Evolutionary conservation across 1,284 basidiomycete species (phyloP).

Genomic region (Fistulina hepatica): DNA sequence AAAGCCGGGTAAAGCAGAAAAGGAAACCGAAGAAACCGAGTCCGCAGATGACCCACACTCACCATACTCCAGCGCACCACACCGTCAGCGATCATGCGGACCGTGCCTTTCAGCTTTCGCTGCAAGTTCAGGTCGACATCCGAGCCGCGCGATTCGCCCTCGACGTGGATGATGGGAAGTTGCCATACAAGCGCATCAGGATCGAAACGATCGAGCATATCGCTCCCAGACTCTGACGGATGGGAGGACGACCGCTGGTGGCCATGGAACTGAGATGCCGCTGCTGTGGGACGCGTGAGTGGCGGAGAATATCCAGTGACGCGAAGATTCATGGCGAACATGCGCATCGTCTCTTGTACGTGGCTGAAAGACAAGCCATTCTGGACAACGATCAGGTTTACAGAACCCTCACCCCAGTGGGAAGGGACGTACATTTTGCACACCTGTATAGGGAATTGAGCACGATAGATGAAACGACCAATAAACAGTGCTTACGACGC

Average conservation of each 20-base stretch:
- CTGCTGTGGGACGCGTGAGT: conserved; percentile 19
- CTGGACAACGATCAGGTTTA: conserved; percentile 16
- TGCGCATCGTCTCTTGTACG: conserved; percentile 36
- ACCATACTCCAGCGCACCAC: conserved; percentile 45
- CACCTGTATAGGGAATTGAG: conserved; percentile 11
- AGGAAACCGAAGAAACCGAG: not conserved
- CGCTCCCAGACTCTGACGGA: too few relatives aligned
- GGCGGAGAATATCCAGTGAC: conserved; percentile 34
- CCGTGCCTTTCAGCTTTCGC: conserved; percentile 31
- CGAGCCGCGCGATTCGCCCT: conserved; percentile 33
- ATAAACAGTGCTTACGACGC: conserved; percentile 29
- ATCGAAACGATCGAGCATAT: too few relatives aligned
- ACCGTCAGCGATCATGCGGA: conserved; percentile 40
- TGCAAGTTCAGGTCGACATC: conserved; percentile 23
- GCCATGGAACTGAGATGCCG: too few relatives aligned
- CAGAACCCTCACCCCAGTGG: not conserved
- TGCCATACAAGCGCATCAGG: conserved; percentile 20
- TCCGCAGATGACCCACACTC: conserved; percentile 15
- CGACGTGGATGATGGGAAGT: conserved; percentile 41
- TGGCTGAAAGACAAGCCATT: conserved; percentile 20
- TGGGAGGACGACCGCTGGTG: too few relatives aligned
- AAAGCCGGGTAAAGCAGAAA: conserved; percentile 8
- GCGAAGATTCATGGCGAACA: conserved; percentile 41
- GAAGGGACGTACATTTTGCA: conserved; percentile 26
- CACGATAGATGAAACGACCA: not conserved